These are phyloP conservation scores for Eucommia ulmoides DNA, from an alignment of 257 asterid genomes.

Conservation along the genomic window DNA sequence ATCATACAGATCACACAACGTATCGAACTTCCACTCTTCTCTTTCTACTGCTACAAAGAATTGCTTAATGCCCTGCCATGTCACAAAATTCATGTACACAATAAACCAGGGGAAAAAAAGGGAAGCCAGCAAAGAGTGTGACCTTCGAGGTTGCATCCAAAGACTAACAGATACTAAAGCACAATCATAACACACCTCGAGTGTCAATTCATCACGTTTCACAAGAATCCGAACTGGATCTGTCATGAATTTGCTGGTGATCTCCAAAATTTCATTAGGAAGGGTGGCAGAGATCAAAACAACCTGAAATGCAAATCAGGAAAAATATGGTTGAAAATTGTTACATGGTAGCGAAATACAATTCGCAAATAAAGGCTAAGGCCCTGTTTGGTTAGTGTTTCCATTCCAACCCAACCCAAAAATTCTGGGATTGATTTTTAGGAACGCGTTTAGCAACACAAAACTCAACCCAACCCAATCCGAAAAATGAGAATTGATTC, in stretches of 20 bases:
- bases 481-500: too few relatives aligned
- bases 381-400: too few relatives aligned
- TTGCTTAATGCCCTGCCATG: constrained; percentile 85
- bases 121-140: not conserved
- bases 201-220: constrained; percentile 97
- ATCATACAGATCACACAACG: constrained; percentile 88
- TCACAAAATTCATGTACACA: not conserved
- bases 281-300: constrained; percentile 94
- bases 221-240: constrained; percentile 97
- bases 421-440: too few relatives aligned
- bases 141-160: not conserved
- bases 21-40: constrained; percentile 96
- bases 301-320: too few relatives aligned
- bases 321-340: too few relatives aligned
- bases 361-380: too few relatives aligned
- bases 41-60: constrained; percentile 95
- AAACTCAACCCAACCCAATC: too few relatives aligned
- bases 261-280: constrained; percentile 94
- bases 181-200: constrained; percentile 41
- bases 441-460: too few relatives aligned
- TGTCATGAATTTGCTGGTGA: constrained; percentile 96
- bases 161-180: not conserved
- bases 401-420: too few relatives aligned
- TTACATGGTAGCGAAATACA: too few relatives aligned
- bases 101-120: constrained; percentile 3